Base-by-base conservation (phyloP, 495 filamentous ascomycete genomes). In the Cladorrhinum samala region DNA sequence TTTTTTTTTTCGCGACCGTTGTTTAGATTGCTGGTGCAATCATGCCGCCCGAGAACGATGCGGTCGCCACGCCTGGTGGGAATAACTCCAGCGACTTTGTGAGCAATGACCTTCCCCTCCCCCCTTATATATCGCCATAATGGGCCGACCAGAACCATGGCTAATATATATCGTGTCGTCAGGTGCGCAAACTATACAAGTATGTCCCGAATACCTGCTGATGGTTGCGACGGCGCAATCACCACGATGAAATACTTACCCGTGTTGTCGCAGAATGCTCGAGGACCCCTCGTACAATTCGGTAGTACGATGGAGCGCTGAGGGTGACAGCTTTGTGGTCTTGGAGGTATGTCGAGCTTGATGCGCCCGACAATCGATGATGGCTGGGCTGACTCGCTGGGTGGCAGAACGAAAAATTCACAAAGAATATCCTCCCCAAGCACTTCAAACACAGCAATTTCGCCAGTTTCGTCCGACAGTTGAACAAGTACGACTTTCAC, bases 361-460 rank as follows among this genome's bases (percentile, higher is more conserved):
- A 17, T 13, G 18, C 9, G n/a, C 14, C 52, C 46, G 40, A 55
- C 33, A 56, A 53, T 48, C 25, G 20, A 44, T 27, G 41, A 49
- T 36, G 17, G 13, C 2, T 19, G 48, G 17, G 20, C 41, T 53
- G 33, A 58, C 39, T 23, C 18, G 9, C 33, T 13, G 7, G 42
- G 20, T 38, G 40, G 46, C 67, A 96, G 93, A 95, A 93, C 69
- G 94, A 97, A 64, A 93, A 94, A 68, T 99, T 99, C 64, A 97
- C 93, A 42, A 97, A 96, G 68, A 85, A 86, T 45, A 96, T 99
- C 59, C 79, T 98, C 17, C 94, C 93, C 0, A 96, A 96, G 66
- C 93, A 99, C 66, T 97, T 97, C 78, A 99, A 97, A 73, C 92
- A 97, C 71, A 95, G 89, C 82, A 99, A 99, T 67, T 97, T 99